phyloP scores from a whole-genome alignment of 73 alveolate genomes.

The Paramecium octaurelia region DNA sequence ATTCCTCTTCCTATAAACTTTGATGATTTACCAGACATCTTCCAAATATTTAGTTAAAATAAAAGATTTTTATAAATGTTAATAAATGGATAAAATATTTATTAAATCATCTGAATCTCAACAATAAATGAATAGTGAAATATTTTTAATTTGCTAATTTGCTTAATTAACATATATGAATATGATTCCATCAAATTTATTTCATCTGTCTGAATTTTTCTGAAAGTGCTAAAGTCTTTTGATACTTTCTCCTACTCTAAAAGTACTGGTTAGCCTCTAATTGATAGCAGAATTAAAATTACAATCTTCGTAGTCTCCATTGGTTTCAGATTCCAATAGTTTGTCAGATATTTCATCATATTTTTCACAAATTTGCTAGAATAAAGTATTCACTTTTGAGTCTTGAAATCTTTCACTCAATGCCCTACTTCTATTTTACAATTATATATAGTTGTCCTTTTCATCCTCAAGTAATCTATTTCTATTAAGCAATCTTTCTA shows the following conservation, averaged over 20 bases:
- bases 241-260: not conserved
- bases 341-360: not conserved
- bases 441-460: not conserved
- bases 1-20: not conserved
- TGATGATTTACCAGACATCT: constrained; percentile 40
- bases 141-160: not conserved
- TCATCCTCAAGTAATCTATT: not conserved
- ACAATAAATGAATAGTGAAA: not conserved
- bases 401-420: not conserved
- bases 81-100: not conserved
- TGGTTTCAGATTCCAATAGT: not conserved
- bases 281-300: not conserved
- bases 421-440: not conserved
- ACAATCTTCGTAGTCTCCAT: not conserved
- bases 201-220: not conserved
- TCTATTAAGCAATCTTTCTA: not conserved
- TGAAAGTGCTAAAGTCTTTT: not conserved
- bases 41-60: not conserved
- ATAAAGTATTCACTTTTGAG: not conserved
- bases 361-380: not conserved
- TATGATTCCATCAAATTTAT: not conserved
- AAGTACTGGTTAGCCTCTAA: not conserved
- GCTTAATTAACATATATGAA: not conserved
- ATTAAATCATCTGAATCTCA: not conserved
- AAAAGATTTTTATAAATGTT: not conserved